Conservation (phyloP, 163 green algal species). For the Chlorella variabilis region DNA sequence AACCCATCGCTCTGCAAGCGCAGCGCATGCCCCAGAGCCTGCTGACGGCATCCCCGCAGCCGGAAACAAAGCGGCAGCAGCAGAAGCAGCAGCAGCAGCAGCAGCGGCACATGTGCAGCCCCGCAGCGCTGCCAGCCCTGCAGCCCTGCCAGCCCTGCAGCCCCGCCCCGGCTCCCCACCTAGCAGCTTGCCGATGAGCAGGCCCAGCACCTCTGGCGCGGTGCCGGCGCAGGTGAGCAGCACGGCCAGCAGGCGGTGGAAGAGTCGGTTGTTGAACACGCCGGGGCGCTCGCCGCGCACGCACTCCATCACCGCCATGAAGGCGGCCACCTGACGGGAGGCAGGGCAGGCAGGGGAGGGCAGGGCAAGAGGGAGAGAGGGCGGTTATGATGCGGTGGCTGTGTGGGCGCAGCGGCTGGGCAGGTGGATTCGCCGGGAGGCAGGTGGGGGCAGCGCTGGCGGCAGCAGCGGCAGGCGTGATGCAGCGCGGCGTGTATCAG, state of each 20-base stretch:
- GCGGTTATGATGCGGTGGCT: not conserved
- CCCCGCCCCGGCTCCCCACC: not conserved
- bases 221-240: constrained; percentile 11
- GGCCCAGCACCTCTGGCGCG: constrained; percentile 55
- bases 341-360: not conserved
- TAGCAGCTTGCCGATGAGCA: constrained; percentile 25
- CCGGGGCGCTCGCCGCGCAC: constrained; percentile 54
- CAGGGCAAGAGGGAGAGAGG: not conserved
- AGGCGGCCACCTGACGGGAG: constrained; percentile 48
- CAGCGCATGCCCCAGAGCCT: no score
- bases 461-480: no score
- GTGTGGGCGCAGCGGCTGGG: no score
- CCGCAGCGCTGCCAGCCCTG: no score
- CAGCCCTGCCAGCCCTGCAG: no score
- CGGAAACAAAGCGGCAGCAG: no score
- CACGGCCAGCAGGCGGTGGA: constrained; percentile 21
- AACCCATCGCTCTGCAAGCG: no score
- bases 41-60: no score
- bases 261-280: constrained; percentile 54
- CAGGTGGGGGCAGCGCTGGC: not conserved
- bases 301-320: constrained; percentile 68
- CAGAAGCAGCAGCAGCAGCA: not conserved
- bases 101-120: no score
- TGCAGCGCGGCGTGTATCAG: no score
- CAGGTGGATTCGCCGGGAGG: no score